Conservation (phyloP, 2,329 filamentous ascomycete species). For the Phialophora chinensis region DNA sequence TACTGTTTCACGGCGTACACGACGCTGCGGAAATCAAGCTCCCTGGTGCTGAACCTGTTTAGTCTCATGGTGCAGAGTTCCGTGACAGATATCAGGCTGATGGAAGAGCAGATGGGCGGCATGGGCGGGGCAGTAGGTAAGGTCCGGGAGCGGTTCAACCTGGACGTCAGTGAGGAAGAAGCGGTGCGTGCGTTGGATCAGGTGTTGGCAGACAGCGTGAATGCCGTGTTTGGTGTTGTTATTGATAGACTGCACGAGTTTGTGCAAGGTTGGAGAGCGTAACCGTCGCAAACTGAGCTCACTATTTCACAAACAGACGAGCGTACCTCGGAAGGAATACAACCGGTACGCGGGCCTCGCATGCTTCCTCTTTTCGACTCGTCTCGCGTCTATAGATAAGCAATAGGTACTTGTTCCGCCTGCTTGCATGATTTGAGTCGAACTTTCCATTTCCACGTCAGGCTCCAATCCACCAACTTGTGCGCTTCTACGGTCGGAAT, state of each 20-base stretch:
- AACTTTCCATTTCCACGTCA: neutral
- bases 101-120: conserved; percentile 73
- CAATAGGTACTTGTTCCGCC: too few relatives aligned
- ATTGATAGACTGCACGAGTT: conserved; percentile 95
- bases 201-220: conserved; percentile 88
- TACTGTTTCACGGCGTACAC: conserved; percentile 96
- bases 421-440: too few relatives aligned
- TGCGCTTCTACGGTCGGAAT: neutral
- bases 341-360: too few relatives aligned
- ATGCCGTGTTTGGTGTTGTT: conserved; percentile 87
- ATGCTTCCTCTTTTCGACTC: too few relatives aligned
- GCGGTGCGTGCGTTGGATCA: conserved; percentile 86
- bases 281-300: conserved; percentile 31
- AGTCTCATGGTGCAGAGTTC: conserved; percentile 97
- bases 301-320: too few relatives aligned
- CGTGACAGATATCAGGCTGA: conserved; percentile 90
- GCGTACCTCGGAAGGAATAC: too few relatives aligned
- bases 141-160: conserved; percentile 90
- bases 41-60: conserved; percentile 92
- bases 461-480: neutral
- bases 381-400: too few relatives aligned
- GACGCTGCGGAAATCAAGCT: conserved; percentile 85
- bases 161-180: conserved; percentile 91
- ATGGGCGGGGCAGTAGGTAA: conserved; percentile 73
- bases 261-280: conserved; percentile 88